Evolutionary conservation across 768 basidiomycete genomes (phyloP).

Genomic region (Leucosporidium yakuticum): DNA sequence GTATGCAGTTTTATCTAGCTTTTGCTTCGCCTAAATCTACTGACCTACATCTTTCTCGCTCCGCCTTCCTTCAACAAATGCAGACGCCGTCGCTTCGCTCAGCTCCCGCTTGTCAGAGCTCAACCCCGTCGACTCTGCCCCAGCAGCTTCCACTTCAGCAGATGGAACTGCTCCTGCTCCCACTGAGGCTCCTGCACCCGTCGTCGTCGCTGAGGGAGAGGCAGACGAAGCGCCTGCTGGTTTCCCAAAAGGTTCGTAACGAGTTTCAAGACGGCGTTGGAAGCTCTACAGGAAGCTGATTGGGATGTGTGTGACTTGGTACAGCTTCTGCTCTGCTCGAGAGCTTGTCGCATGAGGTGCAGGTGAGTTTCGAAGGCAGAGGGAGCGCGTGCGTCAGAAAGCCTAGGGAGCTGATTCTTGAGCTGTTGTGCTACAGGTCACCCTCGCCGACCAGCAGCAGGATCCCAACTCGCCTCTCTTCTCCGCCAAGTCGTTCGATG

Average conservation of each 20-base stretch:
- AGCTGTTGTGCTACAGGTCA: constrained; percentile 57
- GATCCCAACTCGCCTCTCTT: constrained; percentile 94
- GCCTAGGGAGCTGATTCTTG: neutral
- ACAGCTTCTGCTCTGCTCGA: constrained; percentile 27
- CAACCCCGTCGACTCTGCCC: neutral
- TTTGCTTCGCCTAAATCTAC: neutral
- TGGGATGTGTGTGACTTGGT: neutral
- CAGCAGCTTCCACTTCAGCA: constrained; percentile 3
- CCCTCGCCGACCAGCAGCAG: constrained; percentile 88
- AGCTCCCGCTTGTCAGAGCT: constrained; percentile 18
- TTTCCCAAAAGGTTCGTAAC: neutral
- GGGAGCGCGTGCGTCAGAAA: no score
- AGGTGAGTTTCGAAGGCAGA: constrained; percentile 5
- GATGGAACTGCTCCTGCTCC: neutral
- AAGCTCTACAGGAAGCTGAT: no score
- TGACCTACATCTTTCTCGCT: neutral
- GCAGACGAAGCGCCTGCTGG: neutral
- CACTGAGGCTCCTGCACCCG: constrained; percentile 1
- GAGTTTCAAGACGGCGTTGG: no score
- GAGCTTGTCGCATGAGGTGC: constrained; percentile 33
- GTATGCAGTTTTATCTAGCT: no score
- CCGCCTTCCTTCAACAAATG: neutral
- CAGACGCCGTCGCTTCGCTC: constrained; percentile 30
- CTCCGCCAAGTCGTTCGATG: constrained; percentile 89
- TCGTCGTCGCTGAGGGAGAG: neutral